Conservation (phyloP, 306 rosid species). For the Quercus rubra region DNA sequence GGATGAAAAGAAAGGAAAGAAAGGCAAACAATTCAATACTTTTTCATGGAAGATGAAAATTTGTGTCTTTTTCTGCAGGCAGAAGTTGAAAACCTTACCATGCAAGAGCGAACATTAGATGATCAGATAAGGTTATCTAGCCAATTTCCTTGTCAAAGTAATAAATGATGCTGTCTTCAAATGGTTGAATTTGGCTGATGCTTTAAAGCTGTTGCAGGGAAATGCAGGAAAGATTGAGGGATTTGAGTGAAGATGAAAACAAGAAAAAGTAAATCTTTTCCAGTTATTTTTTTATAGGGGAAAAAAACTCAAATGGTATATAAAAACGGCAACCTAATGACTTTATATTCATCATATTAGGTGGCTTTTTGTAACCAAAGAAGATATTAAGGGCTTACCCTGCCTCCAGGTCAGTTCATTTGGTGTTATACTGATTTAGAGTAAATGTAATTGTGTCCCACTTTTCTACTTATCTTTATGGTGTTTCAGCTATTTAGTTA, state of each 20-base stretch:
- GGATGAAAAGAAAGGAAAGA: neutral
- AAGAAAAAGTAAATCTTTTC: constrained; percentile 59
- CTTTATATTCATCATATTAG: constrained; percentile 29
- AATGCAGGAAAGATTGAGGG: constrained; percentile 84
- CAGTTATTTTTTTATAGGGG: neutral
- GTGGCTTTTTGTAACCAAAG: constrained; percentile 91
- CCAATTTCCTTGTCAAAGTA: constrained; percentile 25
- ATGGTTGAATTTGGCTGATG: constrained; percentile 20
- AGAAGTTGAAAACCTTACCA: constrained; percentile 73
- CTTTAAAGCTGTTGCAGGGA: constrained; percentile 53
- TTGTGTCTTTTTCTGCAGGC: constrained; percentile 61
- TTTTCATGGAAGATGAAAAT: constrained; percentile 9
- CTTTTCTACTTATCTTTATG: constrained; percentile 11
- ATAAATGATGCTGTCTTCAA: constrained; percentile 8
- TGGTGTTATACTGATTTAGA: neutral
- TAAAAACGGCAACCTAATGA: neutral
- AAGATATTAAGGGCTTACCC: constrained; percentile 82
- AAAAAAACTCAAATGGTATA: neutral
- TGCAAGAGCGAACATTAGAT: constrained; percentile 74
- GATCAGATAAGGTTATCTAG: constrained; percentile 74
- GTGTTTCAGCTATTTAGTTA: constrained; percentile 17
- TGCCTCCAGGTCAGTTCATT: constrained; percentile 63
- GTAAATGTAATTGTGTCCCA: constrained; percentile 21
- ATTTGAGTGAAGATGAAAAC: constrained; percentile 78
- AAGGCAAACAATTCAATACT: constrained; percentile 1